These are phyloP conservation scores for Malus sieversii DNA, from an alignment of 306 rosid species.

Conservation along the genomic window DNA sequence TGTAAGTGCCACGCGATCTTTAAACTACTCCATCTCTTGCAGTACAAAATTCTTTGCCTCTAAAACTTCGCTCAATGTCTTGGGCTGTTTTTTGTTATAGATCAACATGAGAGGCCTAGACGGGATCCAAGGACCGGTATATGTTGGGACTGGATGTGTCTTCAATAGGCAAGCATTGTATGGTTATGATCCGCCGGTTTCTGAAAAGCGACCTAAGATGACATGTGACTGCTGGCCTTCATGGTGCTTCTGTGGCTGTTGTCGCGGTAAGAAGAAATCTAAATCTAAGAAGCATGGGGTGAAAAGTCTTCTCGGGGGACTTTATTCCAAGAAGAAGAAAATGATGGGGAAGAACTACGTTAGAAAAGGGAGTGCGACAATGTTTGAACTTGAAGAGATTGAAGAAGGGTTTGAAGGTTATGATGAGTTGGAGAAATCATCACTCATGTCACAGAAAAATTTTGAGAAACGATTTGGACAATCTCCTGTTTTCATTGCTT, in stretches of 20 bases:
- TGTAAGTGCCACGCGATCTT: constrained; percentile 39
- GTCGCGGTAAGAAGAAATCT: constrained; percentile 67
- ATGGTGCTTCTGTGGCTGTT: constrained; percentile 50
- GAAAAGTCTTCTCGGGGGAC: constrained; percentile 50
- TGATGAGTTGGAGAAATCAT: constrained; percentile 67
- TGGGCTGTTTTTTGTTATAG: constrained; percentile 32
- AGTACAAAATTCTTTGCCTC: neutral
- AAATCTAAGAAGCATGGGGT: constrained; percentile 75
- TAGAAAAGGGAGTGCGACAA: constrained; percentile 38
- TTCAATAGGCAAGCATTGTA: constrained; percentile 87
- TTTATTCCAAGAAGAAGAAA: constrained; percentile 72
- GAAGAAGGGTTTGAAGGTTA: constrained; percentile 69
- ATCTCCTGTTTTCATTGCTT: constrained; percentile 82
- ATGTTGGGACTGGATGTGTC: constrained; percentile 91
- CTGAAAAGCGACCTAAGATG: constrained; percentile 63
- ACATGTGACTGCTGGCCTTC: constrained; percentile 80
- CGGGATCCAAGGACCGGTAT: constrained; percentile 95
- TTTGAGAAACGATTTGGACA: constrained; percentile 75
- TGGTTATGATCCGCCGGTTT: constrained; percentile 68
- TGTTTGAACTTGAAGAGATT: constrained; percentile 66
- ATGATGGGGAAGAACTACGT: constrained; percentile 56
- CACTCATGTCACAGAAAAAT: constrained; percentile 63
- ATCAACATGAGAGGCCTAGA: constrained; percentile 95
- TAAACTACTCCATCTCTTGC: neutral
- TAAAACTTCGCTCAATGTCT: constrained; percentile 5